Evolutionary conservation across 768 basidiomycete genomes (phyloP).

Genomic region (Phylloporus sp.): DNA sequence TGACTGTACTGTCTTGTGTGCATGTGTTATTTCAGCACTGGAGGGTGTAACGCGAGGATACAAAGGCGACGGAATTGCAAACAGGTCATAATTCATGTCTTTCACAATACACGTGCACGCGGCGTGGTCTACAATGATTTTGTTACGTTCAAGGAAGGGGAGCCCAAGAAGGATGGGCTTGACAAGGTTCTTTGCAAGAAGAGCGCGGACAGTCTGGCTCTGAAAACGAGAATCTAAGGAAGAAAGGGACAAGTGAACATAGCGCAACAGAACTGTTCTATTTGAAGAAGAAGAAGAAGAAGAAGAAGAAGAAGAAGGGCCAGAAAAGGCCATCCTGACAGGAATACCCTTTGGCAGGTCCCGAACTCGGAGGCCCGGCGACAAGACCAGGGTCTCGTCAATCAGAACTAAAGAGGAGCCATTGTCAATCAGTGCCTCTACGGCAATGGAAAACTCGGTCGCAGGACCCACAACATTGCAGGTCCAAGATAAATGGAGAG

Average conservation of each 20-base stretch:
- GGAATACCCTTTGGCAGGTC: neutral
- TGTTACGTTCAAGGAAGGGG: constrained; percentile 33
- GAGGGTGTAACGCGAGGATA: neutral
- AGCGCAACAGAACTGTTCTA: too few relatives aligned
- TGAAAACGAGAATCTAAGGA: too few relatives aligned
- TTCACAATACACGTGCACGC: constrained; percentile 1
- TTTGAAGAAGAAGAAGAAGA: too few relatives aligned
- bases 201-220: too few relatives aligned
- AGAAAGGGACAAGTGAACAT: too few relatives aligned
- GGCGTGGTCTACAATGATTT: constrained; percentile 31
- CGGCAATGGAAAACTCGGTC: neutral
- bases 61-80: neutral
- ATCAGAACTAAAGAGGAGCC: constrained; percentile 32
- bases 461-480: constrained; percentile 9
- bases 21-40: neutral
- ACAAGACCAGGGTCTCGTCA: neutral
- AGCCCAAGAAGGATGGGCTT: constrained; percentile 35
- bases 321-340: neutral
- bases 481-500: constrained; percentile 8
- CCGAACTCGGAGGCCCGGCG: neutral
- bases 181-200: too few relatives aligned
- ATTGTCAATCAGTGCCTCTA: constrained; percentile 26
- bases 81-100: too few relatives aligned
- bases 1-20: neutral
- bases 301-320: neutral